Conservation (phyloP, 805 yeast genomes). For the Wickerhamiella domercqiae region DNA sequence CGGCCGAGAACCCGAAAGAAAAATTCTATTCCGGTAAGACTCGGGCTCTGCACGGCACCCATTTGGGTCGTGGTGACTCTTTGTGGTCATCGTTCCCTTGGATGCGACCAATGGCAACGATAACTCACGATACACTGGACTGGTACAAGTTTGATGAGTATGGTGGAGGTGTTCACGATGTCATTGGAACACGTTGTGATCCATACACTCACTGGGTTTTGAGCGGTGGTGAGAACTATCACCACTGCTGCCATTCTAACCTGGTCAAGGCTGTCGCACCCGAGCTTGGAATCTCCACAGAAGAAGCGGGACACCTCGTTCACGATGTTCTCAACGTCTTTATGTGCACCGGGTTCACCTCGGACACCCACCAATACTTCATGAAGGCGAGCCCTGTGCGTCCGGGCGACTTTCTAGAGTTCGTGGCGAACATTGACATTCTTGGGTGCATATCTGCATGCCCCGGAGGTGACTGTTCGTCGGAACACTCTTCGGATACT, state of each 20-base stretch:
- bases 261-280: not conserved
- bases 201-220: not conserved
- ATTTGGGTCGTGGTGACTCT: not conserved
- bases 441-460: not conserved
- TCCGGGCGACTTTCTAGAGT: not conserved
- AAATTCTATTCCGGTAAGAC: not conserved
- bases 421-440: not conserved
- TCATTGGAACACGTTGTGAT: not conserved
- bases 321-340: not conserved
- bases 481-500: not conserved
- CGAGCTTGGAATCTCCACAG: not conserved
- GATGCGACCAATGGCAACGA: not conserved
- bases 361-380: not conserved
- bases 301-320: not conserved
- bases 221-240: not conserved
- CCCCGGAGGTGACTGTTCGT: not conserved
- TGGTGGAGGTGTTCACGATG: not conserved
- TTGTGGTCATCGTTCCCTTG: not conserved
- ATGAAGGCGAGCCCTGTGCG: constrained; percentile 1
- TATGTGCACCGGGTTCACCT: not conserved
- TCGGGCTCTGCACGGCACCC: not conserved
- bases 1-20: not conserved
- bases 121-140: not conserved
- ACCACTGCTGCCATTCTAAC: not conserved
- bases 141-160: not conserved